Base-by-base conservation (phyloP, 768 basidiomycete species). In the Mycena albidolilacea region DNA sequence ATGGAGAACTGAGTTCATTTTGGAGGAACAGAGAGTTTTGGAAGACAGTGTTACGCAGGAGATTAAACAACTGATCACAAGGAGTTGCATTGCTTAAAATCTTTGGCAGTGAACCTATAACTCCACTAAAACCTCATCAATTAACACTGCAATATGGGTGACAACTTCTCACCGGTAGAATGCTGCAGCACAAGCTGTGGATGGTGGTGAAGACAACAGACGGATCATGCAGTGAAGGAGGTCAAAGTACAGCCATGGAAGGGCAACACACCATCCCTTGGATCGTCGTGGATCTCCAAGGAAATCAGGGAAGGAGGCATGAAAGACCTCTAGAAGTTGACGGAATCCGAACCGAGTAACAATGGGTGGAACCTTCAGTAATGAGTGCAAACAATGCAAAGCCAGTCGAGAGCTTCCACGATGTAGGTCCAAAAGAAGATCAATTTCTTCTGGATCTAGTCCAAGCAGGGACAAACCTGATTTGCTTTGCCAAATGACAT, bases 401-500 rank as follows among this genome's bases (percentile, higher is more conserved):
- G 38, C 37, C 5, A 60, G 52, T 0, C 68, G 60, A 62, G 60
- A 62, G 37, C 39, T 69, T n/a, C 68, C 68, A 5, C 37, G 50
- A 35, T 12, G 41, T 7, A 61, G 21, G n/a, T 46, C 39, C 58
- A 64, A 23, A 38, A 70, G 37, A 7, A 57, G 15, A 55, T 69
- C 68, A 43, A 69, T 63, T 37, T 62, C 60, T 30, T 69, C 68
- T 17, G 68, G 58, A 59, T 46, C 58, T n/a, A 43, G 9, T 23
- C 21, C 4, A 5, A 23, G n/a, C 7, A 57, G 23, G 23, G 23
- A 23, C 23, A 23, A 23, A 23, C 23, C 23, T 23, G 23, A n/a
- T 23, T 6, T 15, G 0, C n/a, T 35, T 41, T 37, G 43, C 57
- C 58, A 68, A 48, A 63, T 54, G 19, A n/a, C 39, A 23, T 62